Conservation (phyloP, 2,329 filamentous ascomycete genomes). For the Hymenotorrendiella dingleyae region DNA sequence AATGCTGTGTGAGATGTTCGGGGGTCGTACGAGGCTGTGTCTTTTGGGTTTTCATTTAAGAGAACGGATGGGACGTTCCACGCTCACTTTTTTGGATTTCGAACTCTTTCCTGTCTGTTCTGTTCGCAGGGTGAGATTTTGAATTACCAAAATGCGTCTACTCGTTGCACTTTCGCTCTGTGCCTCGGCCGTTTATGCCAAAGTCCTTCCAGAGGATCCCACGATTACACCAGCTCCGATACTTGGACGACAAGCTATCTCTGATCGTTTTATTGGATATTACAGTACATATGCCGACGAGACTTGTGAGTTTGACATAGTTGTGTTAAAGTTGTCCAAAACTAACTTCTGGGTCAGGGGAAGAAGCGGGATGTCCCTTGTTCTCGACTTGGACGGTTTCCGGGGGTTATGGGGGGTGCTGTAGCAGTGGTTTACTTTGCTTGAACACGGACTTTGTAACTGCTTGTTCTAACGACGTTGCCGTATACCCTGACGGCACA, state of each 20-base stretch:
- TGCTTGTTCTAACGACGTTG: constrained; percentile 1
- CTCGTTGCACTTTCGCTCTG: neutral
- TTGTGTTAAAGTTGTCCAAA: neutral
- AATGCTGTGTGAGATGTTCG: too few relatives aligned
- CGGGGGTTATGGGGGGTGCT: constrained; percentile 3
- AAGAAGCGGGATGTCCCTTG: neutral
- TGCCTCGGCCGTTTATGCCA: neutral
- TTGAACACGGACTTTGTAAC: constrained; percentile 1
- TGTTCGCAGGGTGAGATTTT: neutral
- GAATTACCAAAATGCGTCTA: constrained; percentile 1
- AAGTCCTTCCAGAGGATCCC: neutral
- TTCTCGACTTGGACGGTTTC: constrained; percentile 3
- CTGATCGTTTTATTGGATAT: constrained; percentile 3
- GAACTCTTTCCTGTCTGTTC: neutral
- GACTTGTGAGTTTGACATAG: constrained; percentile 6
- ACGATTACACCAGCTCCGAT: constrained; percentile 1
- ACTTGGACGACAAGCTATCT: neutral
- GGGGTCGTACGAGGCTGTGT: constrained; percentile 5
- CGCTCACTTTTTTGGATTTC: neutral
- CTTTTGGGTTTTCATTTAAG: neutral
- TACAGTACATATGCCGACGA: constrained; percentile 1
- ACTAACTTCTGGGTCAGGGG: neutral
- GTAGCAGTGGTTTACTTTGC: neutral
- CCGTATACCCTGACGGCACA: neutral
- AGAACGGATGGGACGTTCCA: neutral